Evolutionary conservation across 306 rosid species (phyloP).

Genomic region (Oxytropis ochrocephala): DNA sequence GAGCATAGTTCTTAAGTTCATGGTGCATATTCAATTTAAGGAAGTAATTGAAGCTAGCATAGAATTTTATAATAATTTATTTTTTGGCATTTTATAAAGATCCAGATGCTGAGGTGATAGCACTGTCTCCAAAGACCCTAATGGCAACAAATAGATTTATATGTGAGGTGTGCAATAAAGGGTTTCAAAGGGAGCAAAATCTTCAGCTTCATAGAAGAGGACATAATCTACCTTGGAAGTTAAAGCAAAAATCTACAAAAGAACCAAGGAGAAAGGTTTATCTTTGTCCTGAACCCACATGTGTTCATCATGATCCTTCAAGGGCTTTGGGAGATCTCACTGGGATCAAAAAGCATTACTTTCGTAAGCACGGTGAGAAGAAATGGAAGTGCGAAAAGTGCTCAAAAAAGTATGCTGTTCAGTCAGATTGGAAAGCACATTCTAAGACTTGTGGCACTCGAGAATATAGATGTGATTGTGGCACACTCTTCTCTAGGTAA

Average conservation of each 20-base stretch:
- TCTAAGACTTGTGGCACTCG: constrained; percentile 94
- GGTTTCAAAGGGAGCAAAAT: constrained; percentile 95
- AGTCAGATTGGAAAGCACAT: constrained; percentile 96
- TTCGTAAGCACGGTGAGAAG: constrained; percentile 92
- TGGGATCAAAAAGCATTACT: constrained; percentile 85
- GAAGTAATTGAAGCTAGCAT: background rate
- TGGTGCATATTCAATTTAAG: constrained; percentile 4
- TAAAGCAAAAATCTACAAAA: constrained; percentile 77
- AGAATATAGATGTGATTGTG: constrained; percentile 91
- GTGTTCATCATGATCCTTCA: constrained; percentile 92
- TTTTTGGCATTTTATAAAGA: constrained; percentile 36
- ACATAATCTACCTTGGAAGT: constrained; percentile 95
- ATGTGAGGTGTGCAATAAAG: constrained; percentile 96
- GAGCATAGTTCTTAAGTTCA: background rate
- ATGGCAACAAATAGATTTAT: constrained; percentile 98
- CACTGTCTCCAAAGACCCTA: constrained; percentile 86
- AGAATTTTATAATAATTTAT: constrained; percentile 2
- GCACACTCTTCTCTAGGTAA: constrained; percentile 96
- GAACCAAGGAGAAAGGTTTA: constrained; percentile 88
- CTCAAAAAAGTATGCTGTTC: constrained; percentile 86
- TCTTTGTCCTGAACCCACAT: constrained; percentile 87
- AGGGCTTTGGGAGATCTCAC: constrained; percentile 93
- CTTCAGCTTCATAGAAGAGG: constrained; percentile 98
- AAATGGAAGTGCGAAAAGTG: constrained; percentile 97
- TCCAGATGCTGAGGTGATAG: constrained; percentile 94